Evolutionary conservation across 108 stramenopile species (phyloP).

Genomic region (Fistulifera pelliculosa): DNA sequence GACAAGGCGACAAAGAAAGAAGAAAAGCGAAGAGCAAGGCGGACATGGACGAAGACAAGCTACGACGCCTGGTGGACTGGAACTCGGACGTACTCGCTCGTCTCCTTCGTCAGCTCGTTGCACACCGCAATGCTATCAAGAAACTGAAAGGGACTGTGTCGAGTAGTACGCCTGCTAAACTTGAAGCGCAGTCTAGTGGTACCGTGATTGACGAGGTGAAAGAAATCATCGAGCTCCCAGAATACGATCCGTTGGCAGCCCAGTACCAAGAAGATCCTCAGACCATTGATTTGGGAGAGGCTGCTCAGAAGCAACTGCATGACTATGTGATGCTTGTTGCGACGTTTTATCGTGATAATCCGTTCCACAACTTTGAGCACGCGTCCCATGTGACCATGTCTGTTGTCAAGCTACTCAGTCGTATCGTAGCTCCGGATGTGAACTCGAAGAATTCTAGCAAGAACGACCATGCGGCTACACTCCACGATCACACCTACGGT

Average conservation of each 20-base stretch:
- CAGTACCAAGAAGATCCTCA: slow-evolving; percentile 9
- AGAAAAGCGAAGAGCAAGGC: background rate
- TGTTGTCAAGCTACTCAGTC: slow-evolving; percentile 20
- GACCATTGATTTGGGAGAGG: slow-evolving; percentile 6
- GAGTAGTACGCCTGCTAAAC: background rate
- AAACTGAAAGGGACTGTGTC: background rate
- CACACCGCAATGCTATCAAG: background rate
- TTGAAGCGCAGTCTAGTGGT: background rate
- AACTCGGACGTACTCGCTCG: slow-evolving; percentile 6
- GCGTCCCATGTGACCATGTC: slow-evolving; percentile 44
- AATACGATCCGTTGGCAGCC: slow-evolving; percentile 12
- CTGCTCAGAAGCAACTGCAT: slow-evolving; percentile 17
- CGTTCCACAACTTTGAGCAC: slow-evolving; percentile 62
- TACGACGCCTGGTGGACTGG: slow-evolving; percentile 6
- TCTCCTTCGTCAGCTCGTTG: slow-evolving; percentile 1
- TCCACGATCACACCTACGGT: slow-evolving; percentile 14
- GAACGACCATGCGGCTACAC: background rate
- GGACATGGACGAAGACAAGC: background rate
- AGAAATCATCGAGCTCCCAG: slow-evolving; percentile 27
- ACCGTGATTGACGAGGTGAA: slow-evolving; percentile 29
- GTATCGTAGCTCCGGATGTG: slow-evolving; percentile 25
- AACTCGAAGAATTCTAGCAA: slow-evolving; percentile 19
- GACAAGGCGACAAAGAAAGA: background rate
- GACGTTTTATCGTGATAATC: slow-evolving; percentile 32
- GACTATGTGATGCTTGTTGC: slow-evolving; percentile 20